A percentile compares a stretch with the other conserved stretches of the same genome.
Evolutionary conservation across 1,284 basidiomycete species (phyloP).

Genomic region (Tremellales sp.): DNA sequence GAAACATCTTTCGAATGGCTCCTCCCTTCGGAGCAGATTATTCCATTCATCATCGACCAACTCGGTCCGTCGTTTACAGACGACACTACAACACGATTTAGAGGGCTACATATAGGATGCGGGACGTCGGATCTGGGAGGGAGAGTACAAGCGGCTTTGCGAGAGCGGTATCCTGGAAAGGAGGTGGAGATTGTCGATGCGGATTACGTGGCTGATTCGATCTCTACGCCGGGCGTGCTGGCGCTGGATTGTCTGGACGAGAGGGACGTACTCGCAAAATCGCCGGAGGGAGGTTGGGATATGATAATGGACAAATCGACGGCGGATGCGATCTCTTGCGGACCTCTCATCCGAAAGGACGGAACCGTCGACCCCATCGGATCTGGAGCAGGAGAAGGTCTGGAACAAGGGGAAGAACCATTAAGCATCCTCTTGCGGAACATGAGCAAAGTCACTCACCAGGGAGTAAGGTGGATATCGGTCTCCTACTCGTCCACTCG

Average conservation of each 20-base stretch:
- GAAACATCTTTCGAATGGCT: constrained; percentile 42
- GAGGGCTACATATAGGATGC: constrained; percentile 36
- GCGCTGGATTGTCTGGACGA: neutral
- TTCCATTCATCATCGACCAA: constrained; percentile 20
- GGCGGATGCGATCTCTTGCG: constrained; percentile 44
- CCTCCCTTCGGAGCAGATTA: constrained; percentile 15
- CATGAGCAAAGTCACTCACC: neutral
- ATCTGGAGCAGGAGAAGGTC: neutral
- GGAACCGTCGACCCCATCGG: neutral
- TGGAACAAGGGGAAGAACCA: neutral
- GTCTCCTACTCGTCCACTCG: constrained; percentile 35
- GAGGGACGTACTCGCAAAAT: neutral
- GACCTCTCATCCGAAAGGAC: constrained; percentile 1
- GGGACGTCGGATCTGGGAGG: constrained; percentile 33
- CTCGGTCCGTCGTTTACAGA: neutral
- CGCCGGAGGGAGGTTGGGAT: constrained; percentile 20
- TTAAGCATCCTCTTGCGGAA: neutral
- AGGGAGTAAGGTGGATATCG: too few species aligned
- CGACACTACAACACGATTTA: neutral
- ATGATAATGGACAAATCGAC: constrained; percentile 43
- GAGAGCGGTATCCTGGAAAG: neutral
- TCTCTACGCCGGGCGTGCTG: neutral
- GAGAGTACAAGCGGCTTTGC: constrained; percentile 10
- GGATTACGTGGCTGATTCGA: constrained; percentile 26
- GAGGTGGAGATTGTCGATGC: constrained; percentile 25